A percentile compares a stretch with the other conserved stretches of the same genome.
These are phyloP conservation scores for Sanghuangporus weigelae DNA, from an alignment of 1,284 basidiomycete genomes.

Conservation along the genomic window DNA sequence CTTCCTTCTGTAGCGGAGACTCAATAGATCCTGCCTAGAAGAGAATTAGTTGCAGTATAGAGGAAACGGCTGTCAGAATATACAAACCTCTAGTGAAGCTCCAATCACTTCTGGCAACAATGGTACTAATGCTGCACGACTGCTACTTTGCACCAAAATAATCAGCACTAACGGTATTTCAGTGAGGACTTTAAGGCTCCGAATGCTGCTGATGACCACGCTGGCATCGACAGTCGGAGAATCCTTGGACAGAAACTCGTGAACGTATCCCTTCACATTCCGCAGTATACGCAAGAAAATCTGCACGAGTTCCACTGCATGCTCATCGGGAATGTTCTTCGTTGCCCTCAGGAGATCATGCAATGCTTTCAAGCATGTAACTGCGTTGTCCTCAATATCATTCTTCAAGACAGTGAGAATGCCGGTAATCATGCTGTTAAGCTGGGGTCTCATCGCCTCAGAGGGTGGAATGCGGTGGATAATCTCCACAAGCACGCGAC, in stretches of 20 bases:
- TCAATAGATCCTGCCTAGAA: conserved; percentile 63
- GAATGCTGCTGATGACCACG: conserved; percentile 60
- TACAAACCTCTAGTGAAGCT: conserved; percentile 62
- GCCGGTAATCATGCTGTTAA: conserved; percentile 64
- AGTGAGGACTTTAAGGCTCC: conserved; percentile 92
- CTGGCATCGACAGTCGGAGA: conserved; percentile 53
- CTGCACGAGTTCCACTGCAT: conserved; percentile 69
- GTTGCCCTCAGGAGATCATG: conserved; percentile 76
- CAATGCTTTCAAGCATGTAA: conserved; percentile 87
- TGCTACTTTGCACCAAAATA: conserved; percentile 76
- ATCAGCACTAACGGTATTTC: conserved; percentile 95
- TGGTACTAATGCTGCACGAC: conserved; percentile 63
- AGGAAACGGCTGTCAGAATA: conserved; percentile 28
- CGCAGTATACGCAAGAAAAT: conserved; percentile 74
- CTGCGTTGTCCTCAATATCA: conserved; percentile 97
- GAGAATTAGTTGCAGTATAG: neutral
- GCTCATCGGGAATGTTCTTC: conserved; percentile 72
- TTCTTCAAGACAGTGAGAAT: conserved; percentile 81
- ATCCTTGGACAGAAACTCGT: conserved; percentile 69
- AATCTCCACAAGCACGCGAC: conserved; percentile 82
- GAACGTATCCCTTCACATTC: conserved; percentile 73
- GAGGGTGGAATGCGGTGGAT: conserved; percentile 84
- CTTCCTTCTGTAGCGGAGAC: conserved; percentile 83
- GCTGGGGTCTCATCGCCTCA: conserved; percentile 73
- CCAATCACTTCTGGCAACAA: conserved; percentile 73